Evolutionary conservation across 768 basidiomycete species (phyloP).

Genomic region (Leccinellum rugosiceps): DNA sequence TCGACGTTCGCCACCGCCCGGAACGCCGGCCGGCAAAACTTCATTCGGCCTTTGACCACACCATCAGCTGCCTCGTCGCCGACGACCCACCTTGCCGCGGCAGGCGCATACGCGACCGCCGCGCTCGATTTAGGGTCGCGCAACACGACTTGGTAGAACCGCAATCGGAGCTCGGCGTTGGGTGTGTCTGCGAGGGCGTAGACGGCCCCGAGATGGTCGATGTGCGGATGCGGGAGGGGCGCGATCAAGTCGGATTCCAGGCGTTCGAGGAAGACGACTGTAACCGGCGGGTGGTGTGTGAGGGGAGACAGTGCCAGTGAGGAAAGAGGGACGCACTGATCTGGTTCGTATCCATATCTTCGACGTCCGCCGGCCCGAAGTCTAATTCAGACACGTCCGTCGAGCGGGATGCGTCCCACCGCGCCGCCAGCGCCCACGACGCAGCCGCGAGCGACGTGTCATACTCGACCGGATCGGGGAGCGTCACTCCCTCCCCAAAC

Average conservation of each 20-base stretch:
- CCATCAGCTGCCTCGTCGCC: conserved; percentile 49
- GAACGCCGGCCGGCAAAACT: conserved; percentile 75
- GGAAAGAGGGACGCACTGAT: conserved; percentile 46
- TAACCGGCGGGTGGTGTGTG: too few species aligned
- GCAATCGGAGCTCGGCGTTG: conserved; percentile 75
- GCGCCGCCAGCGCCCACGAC: conserved; percentile 67
- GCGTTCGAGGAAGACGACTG: conserved; percentile 83
- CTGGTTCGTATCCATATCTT: conserved; percentile 69
- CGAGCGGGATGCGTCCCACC: conserved; percentile 67
- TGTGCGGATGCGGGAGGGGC: conserved; percentile 57
- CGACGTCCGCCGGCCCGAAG: conserved; percentile 61
- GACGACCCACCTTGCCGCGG: conserved; percentile 67
- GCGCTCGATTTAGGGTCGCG: conserved; percentile 43
- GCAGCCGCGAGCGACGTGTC: conserved; percentile 67
- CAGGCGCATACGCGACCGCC: conserved; percentile 47
- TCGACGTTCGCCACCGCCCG: conserved; percentile 53
- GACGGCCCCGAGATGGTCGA: conserved; percentile 52
- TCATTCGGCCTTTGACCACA: conserved; percentile 76
- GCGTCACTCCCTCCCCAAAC: conserved; percentile 68
- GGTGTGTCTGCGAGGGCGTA: conserved; percentile 48
- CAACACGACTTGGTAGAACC: conserved; percentile 76
- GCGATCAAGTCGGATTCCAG: conserved; percentile 50
- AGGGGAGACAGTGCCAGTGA: too few species aligned
- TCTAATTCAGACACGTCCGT: conserved; percentile 43
- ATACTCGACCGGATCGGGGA: conserved; percentile 75